Base-by-base conservation (phyloP, 164 flowering plant genomes). In the Berberis vulgaris region DNA sequence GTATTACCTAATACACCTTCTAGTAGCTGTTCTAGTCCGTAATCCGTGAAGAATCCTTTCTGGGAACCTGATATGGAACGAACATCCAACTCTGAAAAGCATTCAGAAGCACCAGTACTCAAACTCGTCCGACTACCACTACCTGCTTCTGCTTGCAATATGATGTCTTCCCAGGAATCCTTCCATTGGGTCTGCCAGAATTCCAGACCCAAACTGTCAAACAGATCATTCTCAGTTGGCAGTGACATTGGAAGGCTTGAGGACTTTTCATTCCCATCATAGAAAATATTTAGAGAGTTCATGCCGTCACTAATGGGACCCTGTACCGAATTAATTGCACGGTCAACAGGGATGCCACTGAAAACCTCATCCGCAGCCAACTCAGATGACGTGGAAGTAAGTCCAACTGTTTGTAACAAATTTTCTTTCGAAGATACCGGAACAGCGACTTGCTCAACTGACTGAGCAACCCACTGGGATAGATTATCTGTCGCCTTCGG, bases 11-110 rank as follows among this genome's bases (percentile, higher is more conserved):
- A 49, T 66, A 45, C 65, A 72, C 78, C 81, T 54, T 68, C 73
- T 49, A 89, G 64, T 65, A 86, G 67, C 52, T 83, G 82, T 62
- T 84, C 79, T 6, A 85, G 69, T 54, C 95, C 89, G 63, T 78
- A 62, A 65, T 88, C 84, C 2, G 88, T 72, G 67, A 84, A 86
- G 12, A 88, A 72, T n/a, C 82, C 86, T 69, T 81, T 81, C 49
- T 73, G 64, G 1, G 78, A 65, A 47, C 50, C 71, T 66, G 67
- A 39, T 54, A 39, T 61, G 56, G 81, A 67, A 44, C 66, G 69
- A 59, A 62, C 67, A 68, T 72, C 78, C 63, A 74, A 61, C 69
- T 71, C 77, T 46, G 86, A 74, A 12, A 74, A 64, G 69, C 80
- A 74, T 43, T 75, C 78, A 11, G 83, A 72, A 41, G 67, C 41